Evolutionary conservation across 164 flowering plant genomes (phyloP).

Genomic region (Liriodendron chinense): DNA sequence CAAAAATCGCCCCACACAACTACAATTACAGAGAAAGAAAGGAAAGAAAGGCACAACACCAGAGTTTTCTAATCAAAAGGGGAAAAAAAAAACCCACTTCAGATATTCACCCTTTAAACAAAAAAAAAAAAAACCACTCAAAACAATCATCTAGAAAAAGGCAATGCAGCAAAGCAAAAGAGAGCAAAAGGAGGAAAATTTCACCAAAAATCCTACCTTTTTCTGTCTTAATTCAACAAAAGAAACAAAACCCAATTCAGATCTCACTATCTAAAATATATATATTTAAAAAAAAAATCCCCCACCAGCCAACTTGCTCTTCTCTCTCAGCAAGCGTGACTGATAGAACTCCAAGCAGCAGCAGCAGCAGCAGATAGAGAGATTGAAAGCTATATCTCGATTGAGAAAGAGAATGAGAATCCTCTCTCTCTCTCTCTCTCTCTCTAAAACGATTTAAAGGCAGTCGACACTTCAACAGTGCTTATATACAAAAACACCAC

Average conservation of each 20-base stretch:
- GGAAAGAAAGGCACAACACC: conserved; percentile 5
- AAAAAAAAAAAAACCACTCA: neutral
- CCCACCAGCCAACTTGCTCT: neutral
- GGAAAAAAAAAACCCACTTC: conserved; percentile 14
- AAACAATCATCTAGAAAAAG: neutral
- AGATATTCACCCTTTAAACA: conserved; percentile 16
- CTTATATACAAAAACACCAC: neutral
- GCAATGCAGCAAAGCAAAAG: conserved; percentile 4
- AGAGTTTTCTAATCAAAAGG: conserved; percentile 2
- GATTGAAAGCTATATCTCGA: too few species aligned
- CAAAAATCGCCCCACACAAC: conserved; percentile 10
- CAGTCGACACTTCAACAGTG: conserved; percentile 9
- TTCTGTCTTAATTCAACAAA: neutral
- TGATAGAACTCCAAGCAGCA: too few species aligned
- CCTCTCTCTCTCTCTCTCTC: neutral
- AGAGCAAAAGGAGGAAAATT: neutral
- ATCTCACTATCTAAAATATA: neutral
- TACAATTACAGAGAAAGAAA: conserved; percentile 10
- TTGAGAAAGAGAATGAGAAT: neutral
- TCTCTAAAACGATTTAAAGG: neutral
- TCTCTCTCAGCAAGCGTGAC: neutral
- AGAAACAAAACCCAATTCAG: neutral
- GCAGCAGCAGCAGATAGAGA: too few species aligned
- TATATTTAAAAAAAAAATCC: neutral
- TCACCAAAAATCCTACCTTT: neutral